Conservation (phyloP, 2,329 filamentous ascomycete species). For the Sclerotinia trifoliorum region DNA sequence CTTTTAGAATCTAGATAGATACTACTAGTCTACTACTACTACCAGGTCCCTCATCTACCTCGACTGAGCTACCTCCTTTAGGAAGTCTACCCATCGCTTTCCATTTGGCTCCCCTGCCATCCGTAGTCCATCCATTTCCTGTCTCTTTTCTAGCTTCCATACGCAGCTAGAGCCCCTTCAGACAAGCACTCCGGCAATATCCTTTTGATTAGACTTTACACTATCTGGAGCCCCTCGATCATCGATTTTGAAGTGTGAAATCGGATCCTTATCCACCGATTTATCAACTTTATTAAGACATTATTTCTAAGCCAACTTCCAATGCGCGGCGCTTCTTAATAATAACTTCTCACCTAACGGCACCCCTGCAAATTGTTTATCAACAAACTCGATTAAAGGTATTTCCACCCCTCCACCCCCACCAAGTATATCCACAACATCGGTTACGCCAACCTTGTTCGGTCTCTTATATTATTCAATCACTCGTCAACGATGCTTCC, state of each 20-base stretch:
- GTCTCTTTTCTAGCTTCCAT: slow-evolving; percentile 11
- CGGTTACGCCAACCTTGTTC: slow-evolving; percentile 31
- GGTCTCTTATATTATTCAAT: slow-evolving; percentile 10
- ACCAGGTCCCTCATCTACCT: not conserved
- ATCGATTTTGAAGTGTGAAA: not conserved
- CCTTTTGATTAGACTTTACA: slow-evolving; percentile 6
- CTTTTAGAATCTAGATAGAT: not conserved
- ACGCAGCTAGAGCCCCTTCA: slow-evolving; percentile 2
- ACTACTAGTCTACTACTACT: not conserved
- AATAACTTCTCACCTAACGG: not conserved
- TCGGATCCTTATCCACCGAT: slow-evolving; percentile 15
- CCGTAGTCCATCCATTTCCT: slow-evolving; percentile 4
- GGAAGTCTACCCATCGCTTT: slow-evolving; percentile 3
- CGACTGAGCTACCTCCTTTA: not conserved
- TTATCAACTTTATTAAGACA: slow-evolving; percentile 4
- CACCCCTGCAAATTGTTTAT: slow-evolving; percentile 5
- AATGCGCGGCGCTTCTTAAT: not conserved
- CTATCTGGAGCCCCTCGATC: not conserved
- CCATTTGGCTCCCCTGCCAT: not conserved
- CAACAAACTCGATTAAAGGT: not conserved
- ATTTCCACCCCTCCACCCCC: slow-evolving; percentile 5
- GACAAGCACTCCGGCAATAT: slow-evolving; percentile 1
- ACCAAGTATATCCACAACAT: slow-evolving; percentile 27
- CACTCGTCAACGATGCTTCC: slow-evolving; percentile 28
- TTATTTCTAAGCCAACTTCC: not conserved